Conservation (phyloP, 2,329 filamentous ascomycete species). For the Metarhizium guizhouense region DNA sequence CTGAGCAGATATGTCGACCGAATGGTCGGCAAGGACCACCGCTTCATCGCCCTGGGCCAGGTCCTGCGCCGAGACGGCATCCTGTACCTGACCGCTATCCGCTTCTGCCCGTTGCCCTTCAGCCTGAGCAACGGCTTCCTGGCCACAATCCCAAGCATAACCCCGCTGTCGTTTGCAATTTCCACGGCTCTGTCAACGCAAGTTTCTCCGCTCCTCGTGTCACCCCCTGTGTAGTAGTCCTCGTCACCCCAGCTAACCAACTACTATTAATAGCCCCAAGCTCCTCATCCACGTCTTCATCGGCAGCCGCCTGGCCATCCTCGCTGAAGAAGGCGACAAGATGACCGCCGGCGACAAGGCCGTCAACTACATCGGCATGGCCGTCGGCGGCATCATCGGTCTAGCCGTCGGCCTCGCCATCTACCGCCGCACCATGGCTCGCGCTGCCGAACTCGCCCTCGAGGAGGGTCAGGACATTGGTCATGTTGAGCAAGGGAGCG, state of each 20-base stretch:
- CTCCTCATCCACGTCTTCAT: slow-evolving; percentile 89
- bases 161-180: slow-evolving; percentile 63
- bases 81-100: slow-evolving; percentile 81
- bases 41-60: slow-evolving; percentile 81
- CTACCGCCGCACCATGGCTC: slow-evolving; percentile 61
- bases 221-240: too few relatives aligned
- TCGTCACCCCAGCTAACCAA: too few relatives aligned
- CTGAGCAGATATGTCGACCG: slow-evolving; percentile 70
- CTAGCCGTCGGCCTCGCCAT: slow-evolving; percentile 74
- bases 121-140: slow-evolving; percentile 90
- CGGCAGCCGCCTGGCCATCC: slow-evolving; percentile 68
- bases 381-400: slow-evolving; percentile 62
- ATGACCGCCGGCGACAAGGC: slow-evolving; percentile 74
- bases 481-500: slow-evolving; percentile 22
- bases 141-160: slow-evolving; percentile 84
- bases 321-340: slow-evolving; percentile 74
- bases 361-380: slow-evolving; percentile 77
- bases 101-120: slow-evolving; percentile 87
- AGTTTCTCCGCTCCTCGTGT: slow-evolving; percentile 7
- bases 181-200: slow-evolving; percentile 71
- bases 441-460: slow-evolving; percentile 48
- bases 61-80: slow-evolving; percentile 87
- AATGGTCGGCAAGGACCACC: slow-evolving; percentile 71
- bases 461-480: slow-evolving; percentile 26
- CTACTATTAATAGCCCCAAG: slow-evolving; percentile 52